Evolutionary conservation across 306 rosid species (phyloP), one percentile per base, ranked within the genome.

Genomic region (Fragaria iinumae): DNA sequence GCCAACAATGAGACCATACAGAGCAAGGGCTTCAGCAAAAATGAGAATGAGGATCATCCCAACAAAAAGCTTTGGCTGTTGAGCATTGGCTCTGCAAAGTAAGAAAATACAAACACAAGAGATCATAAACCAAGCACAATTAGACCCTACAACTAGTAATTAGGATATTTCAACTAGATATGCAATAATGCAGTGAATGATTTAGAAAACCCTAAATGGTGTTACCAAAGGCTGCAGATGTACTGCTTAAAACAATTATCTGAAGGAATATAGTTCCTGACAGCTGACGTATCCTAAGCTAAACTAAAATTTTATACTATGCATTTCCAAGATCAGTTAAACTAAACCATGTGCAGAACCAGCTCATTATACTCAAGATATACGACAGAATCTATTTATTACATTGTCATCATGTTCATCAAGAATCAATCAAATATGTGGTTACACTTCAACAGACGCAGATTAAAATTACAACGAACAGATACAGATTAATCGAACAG

Each of bases 31-130:
- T 80, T 87, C 90, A 0, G 90, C 90, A 11, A 87, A 87, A 80
- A 87, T 87, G 63, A 87, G 90, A 62, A 87, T 87, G 47, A 87
- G 88, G 78, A 87, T 87, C 90, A 87, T 87, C 77, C 90, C 90
- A 60, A 87, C 90, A 53, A 87, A 87, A 72, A 87, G 90, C 87
- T 87, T 87, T 17, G 90, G 90, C 70, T 87, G 90, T 49, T 84
- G 90, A 25, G 90, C 90, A 75, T 87, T 87, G 73, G 90, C 90
- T 59, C 90, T 87, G 86, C 77, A 77, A 17, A 71, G 69, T 23
- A 53, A 45, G 29, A 23, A 21, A 13, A 11, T 1, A 41, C 25
- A 29, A 18, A 72, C 11, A 23, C 66, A 49, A 41, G 23, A 56
- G 17, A 21, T 11, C 2, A 23, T 2, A 45, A 27, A 48, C 36